These are phyloP conservation scores for Thelonectria rubi DNA, from an alignment of 2,329 filamentous ascomycete genomes.

Conservation along the genomic window DNA sequence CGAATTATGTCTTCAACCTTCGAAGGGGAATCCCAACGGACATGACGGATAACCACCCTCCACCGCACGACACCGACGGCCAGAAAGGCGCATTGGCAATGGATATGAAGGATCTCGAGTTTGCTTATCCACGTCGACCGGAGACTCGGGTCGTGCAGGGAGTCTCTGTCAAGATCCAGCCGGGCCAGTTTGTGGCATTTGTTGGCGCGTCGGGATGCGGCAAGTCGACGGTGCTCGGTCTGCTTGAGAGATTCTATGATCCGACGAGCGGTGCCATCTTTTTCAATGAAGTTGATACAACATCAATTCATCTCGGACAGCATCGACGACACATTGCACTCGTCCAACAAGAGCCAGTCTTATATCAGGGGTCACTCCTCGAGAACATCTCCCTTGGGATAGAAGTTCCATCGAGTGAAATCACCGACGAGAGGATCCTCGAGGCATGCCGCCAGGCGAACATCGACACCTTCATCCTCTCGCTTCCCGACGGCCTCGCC, in stretches of 20 bases:
- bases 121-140: conserved; percentile 41
- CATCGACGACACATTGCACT: conserved; percentile 46
- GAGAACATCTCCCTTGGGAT: conserved; percentile 4
- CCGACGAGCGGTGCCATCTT: conserved; percentile 45
- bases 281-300: conserved; percentile 42
- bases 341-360: conserved; percentile 13
- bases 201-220: conserved; percentile 67
- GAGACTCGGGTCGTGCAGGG: conserved; percentile 9
- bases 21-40: neutral
- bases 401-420: neutral
- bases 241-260: conserved; percentile 57
- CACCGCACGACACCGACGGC: neutral
- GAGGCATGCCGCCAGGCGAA: conserved; percentile 14
- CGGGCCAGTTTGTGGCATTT: conserved; percentile 60
- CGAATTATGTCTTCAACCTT: conserved; percentile 1
- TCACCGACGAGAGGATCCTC: neutral
- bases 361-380: neutral
- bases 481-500: conserved; percentile 10
- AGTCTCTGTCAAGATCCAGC: conserved; percentile 4
- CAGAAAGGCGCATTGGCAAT: conserved; percentile 44
- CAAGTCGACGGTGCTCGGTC: conserved; percentile 66
- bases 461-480: conserved; percentile 7
- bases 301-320: conserved; percentile 34
- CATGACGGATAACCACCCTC: neutral
- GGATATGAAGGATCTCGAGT: neutral